Percentiles rank a stretch among this genome's conserved stretches.
Conservation (phyloP, 2,329 filamentous ascomycete species). For the Microsporum ferrugineum region DNA sequence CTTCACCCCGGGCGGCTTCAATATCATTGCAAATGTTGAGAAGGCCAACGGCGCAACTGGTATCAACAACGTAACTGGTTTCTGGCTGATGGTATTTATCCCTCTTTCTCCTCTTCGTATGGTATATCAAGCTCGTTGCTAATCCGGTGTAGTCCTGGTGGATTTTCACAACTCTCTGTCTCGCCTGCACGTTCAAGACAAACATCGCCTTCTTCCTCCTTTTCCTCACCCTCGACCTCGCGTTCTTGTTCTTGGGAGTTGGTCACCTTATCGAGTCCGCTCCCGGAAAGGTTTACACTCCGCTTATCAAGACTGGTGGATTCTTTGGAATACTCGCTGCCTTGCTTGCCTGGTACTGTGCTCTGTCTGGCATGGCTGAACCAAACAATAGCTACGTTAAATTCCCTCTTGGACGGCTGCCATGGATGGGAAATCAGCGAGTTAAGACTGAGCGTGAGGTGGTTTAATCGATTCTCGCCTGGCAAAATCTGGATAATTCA, state of each 20-base stretch:
- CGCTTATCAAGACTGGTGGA: constrained; percentile 59
- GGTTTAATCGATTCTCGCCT: neutral
- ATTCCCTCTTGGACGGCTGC: constrained; percentile 86
- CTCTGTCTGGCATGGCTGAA: constrained; percentile 69
- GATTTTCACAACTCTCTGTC: constrained; percentile 67
- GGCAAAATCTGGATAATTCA: neutral
- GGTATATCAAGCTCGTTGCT: neutral
- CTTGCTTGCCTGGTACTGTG: constrained; percentile 80
- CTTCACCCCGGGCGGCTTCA: constrained; percentile 55
- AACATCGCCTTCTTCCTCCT: constrained; percentile 67
- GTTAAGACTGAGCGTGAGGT: constrained; percentile 41
- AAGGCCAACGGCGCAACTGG: constrained; percentile 24
- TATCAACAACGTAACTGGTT: constrained; percentile 53
- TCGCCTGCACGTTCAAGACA: constrained; percentile 63
- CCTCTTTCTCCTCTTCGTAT: neutral
- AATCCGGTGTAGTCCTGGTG: constrained; percentile 51
- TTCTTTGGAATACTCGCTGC: constrained; percentile 70
- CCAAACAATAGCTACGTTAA: constrained; percentile 69
- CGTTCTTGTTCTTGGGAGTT: constrained; percentile 61
- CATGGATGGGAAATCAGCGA: constrained; percentile 65
- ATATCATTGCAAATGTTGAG: constrained; percentile 42
- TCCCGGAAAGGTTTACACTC: constrained; percentile 30
- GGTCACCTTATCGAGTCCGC: constrained; percentile 48
- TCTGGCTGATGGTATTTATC: constrained; percentile 53
- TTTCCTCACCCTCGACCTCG: constrained; percentile 65